Percentiles rank a stretch among this genome's conserved stretches.
These are phyloP conservation scores for Musa itinerans DNA, from an alignment of 176 grass and related monocot genomes.

Conservation along the genomic window DNA sequence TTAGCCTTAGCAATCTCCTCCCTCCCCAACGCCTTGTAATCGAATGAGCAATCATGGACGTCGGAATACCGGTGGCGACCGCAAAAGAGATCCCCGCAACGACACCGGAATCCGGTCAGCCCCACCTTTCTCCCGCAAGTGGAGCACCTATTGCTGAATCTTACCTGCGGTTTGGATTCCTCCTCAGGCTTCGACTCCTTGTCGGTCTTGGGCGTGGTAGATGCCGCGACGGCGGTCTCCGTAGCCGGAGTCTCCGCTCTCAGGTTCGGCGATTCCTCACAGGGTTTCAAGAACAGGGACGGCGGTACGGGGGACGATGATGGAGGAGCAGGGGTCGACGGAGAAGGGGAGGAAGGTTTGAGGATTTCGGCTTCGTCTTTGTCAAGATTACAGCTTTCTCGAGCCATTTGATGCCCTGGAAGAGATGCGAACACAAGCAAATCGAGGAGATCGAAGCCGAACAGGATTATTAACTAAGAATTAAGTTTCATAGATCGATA, in stretches of 20 bases:
- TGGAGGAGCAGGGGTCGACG: neutral
- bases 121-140: conserved; percentile 2
- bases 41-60: neutral
- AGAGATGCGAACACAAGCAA: neutral
- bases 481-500: neutral
- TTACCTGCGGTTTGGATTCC: neutral
- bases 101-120: conserved; percentile 7
- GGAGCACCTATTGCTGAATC: conserved; percentile 2
- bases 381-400: conserved; percentile 8
- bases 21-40: neutral
- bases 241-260: neutral
- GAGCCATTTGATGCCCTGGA: neutral
- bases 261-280: neutral
- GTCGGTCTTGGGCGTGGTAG: neutral
- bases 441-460: too few relatives aligned
- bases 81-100: neutral
- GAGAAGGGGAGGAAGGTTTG: neutral
- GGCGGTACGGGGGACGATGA: neutral
- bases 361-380: conserved; percentile 11
- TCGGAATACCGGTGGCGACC: conserved; percentile 4
- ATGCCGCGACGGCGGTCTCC: neutral
- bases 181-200: neutral
- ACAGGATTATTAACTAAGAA: neutral
- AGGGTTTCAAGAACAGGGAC: neutral
- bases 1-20: conserved; percentile 11